These are phyloP conservation scores for Protea cynaroides DNA, from an alignment of 164 flowering plant genomes.

Conservation along the genomic window DNA sequence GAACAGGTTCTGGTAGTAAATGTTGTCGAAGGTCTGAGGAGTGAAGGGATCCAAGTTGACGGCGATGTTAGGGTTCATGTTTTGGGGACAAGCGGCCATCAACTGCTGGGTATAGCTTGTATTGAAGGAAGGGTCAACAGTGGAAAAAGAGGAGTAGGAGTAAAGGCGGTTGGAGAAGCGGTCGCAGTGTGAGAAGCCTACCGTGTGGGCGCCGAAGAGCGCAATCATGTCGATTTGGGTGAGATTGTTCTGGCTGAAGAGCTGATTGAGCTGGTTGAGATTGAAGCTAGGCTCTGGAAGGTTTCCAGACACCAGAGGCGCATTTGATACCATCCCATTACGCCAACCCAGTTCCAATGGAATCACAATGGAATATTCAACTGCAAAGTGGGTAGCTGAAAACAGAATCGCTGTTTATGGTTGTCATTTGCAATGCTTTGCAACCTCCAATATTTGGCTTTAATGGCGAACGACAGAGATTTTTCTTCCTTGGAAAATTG, in stretches of 20 bases:
- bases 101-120: conserved; percentile 56
- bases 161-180: conserved; percentile 57
- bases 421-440: no score
- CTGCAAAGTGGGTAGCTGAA: no score
- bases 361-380: no score
- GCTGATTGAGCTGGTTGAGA: conserved; percentile 32
- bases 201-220: conserved; percentile 76
- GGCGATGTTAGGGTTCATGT: conserved; percentile 48
- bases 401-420: no score
- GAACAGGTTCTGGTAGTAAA: conserved; percentile 55
- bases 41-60: conserved; percentile 58
- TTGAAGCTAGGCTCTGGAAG: conserved; percentile 51
- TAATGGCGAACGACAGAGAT: no score
- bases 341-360: conserved; percentile 73
- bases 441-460: no score
- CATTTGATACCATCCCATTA: conserved; percentile 55
- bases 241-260: conserved; percentile 45
- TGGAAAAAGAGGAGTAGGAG: conserved; percentile 33
- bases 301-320: conserved; percentile 51
- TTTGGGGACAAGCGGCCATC: conserved; percentile 37
- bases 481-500: no score
- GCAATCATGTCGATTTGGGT: conserved; percentile 59
- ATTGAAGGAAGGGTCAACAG: conserved; percentile 58
- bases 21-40: conserved; percentile 54
- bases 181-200: conserved; percentile 76